phyloP scores from a whole-genome alignment of 352 stramenopile species.

The Phytophthora nicotianae region DNA sequence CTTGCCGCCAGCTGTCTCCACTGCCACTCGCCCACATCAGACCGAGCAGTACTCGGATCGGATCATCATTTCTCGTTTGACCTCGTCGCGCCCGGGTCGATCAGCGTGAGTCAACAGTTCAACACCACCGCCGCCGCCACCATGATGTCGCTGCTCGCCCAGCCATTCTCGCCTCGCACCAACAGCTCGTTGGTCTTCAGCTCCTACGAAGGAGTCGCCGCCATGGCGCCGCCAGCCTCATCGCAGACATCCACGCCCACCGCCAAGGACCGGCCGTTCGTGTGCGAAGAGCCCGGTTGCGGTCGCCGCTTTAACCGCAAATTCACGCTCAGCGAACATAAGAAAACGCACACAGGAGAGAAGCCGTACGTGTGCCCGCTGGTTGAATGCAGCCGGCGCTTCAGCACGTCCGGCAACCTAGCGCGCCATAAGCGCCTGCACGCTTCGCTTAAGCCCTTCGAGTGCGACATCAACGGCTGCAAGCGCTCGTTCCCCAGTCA shows the following conservation, averaged over 20 bases:
- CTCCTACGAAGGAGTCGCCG: constrained; percentile 11
- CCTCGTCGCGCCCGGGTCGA: constrained; percentile 11
- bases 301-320: constrained; percentile 56
- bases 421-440: constrained; percentile 61
- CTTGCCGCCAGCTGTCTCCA: constrained; percentile 21
- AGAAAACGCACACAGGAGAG: constrained; percentile 64
- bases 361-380: constrained; percentile 58
- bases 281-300: constrained; percentile 46
- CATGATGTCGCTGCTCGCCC: constrained; percentile 43
- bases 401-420: constrained; percentile 63
- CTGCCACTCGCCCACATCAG: constrained; percentile 21
- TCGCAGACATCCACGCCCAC: constrained; percentile 3
- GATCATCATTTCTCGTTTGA: constrained; percentile 40
- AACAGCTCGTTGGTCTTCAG: constrained; percentile 25
- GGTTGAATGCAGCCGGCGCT: constrained; percentile 50
- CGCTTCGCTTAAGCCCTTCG: constrained; percentile 51
- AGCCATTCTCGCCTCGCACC: constrained; percentile 27
- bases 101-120: constrained; percentile 14
- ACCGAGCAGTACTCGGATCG: constrained; percentile 10
- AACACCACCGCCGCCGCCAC: constrained; percentile 1
- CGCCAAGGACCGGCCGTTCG: constrained; percentile 46
- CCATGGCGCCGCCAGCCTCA: neutral
- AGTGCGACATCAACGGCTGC: constrained; percentile 50
- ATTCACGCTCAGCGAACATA: constrained; percentile 64
- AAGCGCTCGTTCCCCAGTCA: constrained; percentile 48